phyloP scores from a whole-genome alignment of 257 asterid genomes.

The Haberlea rhodopensis region DNA sequence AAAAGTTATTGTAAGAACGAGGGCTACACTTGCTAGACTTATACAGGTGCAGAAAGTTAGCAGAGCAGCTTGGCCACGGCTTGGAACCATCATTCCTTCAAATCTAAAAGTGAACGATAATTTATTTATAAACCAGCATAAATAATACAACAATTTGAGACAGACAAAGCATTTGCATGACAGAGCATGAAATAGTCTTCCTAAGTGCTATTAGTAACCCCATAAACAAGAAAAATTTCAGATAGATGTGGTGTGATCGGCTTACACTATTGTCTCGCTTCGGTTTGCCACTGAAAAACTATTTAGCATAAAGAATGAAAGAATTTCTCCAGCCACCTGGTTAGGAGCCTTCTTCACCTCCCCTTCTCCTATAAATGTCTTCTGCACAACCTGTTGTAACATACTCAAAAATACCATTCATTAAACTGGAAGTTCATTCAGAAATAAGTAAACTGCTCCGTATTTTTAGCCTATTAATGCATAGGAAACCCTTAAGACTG shows the following conservation, averaged over 20 bases:
- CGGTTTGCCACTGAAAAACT: conserved; percentile 68
- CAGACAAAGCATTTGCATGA: neutral
- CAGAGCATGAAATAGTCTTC: neutral
- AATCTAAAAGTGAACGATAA: conserved; percentile 41
- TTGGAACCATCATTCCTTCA: conserved; percentile 93
- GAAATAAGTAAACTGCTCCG: neutral
- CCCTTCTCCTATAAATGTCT: conserved; percentile 67
- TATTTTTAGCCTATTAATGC: too few relatives aligned
- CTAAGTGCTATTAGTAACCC: neutral
- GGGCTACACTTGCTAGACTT: conserved; percentile 1
- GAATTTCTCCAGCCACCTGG: conserved; percentile 82
- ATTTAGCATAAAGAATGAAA: conserved; percentile 85
- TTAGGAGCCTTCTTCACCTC: conserved; percentile 53
- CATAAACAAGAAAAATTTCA: neutral
- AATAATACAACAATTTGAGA: neutral
- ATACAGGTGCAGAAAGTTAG: conserved; percentile 89
- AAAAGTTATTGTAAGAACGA: conserved; percentile 43
- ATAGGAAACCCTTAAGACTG: too few relatives aligned
- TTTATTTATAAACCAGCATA: neutral
- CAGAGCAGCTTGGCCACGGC: conserved; percentile 92
- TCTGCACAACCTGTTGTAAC: conserved; percentile 69
- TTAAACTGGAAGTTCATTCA: neutral
- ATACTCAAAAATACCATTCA: conserved; percentile 14
- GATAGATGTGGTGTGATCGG: conserved; percentile 11
- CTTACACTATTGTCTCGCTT: conserved; percentile 93